Evolutionary conservation across 2,329 filamentous ascomycete genomes (phyloP).

Genomic region (Didymella lethalis): DNA sequence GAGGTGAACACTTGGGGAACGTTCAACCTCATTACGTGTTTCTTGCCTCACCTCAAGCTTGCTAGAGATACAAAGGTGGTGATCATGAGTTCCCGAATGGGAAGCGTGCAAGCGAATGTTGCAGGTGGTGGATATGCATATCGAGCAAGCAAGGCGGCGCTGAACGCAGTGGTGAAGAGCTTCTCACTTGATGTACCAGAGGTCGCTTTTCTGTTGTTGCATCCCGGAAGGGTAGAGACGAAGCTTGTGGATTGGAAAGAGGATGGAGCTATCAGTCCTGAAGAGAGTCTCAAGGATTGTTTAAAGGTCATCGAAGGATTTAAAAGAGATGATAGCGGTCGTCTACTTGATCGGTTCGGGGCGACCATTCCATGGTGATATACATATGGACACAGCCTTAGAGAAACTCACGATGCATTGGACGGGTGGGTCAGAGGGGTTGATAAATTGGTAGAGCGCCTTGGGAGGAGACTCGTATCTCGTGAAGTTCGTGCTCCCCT

Average conservation of each 20-base stretch:
- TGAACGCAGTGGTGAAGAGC: conserved; percentile 57
- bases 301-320: conserved; percentile 49
- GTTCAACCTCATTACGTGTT: conserved; percentile 50
- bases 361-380: conserved; percentile 53
- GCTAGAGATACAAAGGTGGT: conserved; percentile 44
- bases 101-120: conserved; percentile 52
- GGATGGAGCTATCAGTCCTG: conserved; percentile 54
- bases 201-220: conserved; percentile 53
- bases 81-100: conserved; percentile 56
- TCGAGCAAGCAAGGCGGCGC: conserved; percentile 56
- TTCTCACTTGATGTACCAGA: conserved; percentile 56
- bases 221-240: conserved; percentile 58
- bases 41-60: conserved; percentile 48
- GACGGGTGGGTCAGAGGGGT: not conserved
- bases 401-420: not conserved
- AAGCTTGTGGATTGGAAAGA: conserved; percentile 55
- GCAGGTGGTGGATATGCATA: conserved; percentile 57
- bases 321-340: conserved; percentile 46
- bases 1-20: conserved; percentile 55
- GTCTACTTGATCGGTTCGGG: conserved; percentile 56
- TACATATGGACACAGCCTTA: not conserved
- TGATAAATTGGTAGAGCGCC: not conserved
- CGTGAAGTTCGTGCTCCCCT: not conserved
- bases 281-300: conserved; percentile 53
- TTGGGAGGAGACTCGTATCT: not conserved